Conservation (phyloP, 371 early-diverging fungal species). For the Mucor piriformis region DNA sequence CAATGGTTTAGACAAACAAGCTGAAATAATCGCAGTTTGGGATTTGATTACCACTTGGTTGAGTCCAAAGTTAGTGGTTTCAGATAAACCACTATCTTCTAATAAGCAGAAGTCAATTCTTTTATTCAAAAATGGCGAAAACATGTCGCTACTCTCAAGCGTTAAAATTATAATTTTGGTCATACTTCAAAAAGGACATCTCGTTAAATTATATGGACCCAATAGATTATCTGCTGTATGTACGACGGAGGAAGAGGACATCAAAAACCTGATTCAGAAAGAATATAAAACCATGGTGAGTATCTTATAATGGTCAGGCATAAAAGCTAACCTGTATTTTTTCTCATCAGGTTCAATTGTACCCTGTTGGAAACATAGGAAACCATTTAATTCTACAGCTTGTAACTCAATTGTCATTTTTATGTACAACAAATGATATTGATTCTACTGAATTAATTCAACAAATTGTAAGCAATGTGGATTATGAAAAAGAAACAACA, state of each 20-base stretch:
- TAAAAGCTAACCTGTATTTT: background rate
- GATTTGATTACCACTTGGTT: background rate
- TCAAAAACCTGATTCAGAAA: background rate
- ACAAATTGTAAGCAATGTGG: background rate
- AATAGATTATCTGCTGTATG: background rate
- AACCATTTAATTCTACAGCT: background rate
- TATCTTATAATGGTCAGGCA: too few species aligned
- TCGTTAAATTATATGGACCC: conserved; percentile 1
- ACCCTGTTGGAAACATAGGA: background rate
- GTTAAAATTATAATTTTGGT: background rate
- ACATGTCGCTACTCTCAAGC: background rate
- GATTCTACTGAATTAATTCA: background rate
- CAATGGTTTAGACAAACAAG: background rate
- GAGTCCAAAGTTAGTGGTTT: conserved; percentile 9
- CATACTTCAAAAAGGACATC: conserved; percentile 13
- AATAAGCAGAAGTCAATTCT: conserved; percentile 5
- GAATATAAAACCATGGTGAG: background rate
- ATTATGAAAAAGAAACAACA: background rate
- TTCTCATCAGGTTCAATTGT: background rate
- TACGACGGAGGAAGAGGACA: conserved; percentile 2
- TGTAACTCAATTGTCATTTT: background rate
- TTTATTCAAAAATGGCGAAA: background rate
- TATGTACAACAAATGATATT: background rate
- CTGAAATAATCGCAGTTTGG: background rate
- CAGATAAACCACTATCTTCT: background rate